Evolutionary conservation across 2,329 filamentous ascomycete genomes (phyloP).

Genomic region (Blastomyces parvus): DNA sequence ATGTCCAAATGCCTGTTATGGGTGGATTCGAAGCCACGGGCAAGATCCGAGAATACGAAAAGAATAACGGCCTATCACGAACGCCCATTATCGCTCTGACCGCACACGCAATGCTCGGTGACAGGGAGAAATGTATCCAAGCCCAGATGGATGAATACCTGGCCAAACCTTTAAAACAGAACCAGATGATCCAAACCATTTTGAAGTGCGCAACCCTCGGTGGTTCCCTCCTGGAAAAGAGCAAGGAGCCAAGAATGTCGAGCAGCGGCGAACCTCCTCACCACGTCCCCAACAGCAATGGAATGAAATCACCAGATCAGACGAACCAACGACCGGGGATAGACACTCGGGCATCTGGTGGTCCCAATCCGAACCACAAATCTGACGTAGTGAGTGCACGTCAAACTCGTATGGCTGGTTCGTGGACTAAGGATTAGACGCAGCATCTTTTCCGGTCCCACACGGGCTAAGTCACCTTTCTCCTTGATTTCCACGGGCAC

Average conservation of each 20-base stretch:
- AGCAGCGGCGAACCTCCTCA: slow-evolving; percentile 26
- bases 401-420: neutral
- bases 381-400: slow-evolving; percentile 11
- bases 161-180: slow-evolving; percentile 92
- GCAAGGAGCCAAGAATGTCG: slow-evolving; percentile 34
- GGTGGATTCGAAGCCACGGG: slow-evolving; percentile 95
- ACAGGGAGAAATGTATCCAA: slow-evolving; percentile 95
- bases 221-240: slow-evolving; percentile 35
- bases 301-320: slow-evolving; percentile 25
- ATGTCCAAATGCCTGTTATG: slow-evolving; percentile 99
- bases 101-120: slow-evolving; percentile 96
- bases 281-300: slow-evolving; percentile 13
- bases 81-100: slow-evolving; percentile 96
- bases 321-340: slow-evolving; percentile 45
- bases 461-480: slow-evolving; percentile 35
- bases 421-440: slow-evolving; percentile 5
- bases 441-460: slow-evolving; percentile 42
- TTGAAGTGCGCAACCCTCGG: slow-evolving; percentile 92
- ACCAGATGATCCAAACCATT: slow-evolving; percentile 95
- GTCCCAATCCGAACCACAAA: slow-evolving; percentile 40
- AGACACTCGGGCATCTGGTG: slow-evolving; percentile 55
- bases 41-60: slow-evolving; percentile 93
- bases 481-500: neutral
- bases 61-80: slow-evolving; percentile 64
- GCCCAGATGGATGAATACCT: slow-evolving; percentile 99